Evolutionary conservation across 176 grass and related monocot species (phyloP).

Genomic region (Chrysopogon serrulatus): DNA sequence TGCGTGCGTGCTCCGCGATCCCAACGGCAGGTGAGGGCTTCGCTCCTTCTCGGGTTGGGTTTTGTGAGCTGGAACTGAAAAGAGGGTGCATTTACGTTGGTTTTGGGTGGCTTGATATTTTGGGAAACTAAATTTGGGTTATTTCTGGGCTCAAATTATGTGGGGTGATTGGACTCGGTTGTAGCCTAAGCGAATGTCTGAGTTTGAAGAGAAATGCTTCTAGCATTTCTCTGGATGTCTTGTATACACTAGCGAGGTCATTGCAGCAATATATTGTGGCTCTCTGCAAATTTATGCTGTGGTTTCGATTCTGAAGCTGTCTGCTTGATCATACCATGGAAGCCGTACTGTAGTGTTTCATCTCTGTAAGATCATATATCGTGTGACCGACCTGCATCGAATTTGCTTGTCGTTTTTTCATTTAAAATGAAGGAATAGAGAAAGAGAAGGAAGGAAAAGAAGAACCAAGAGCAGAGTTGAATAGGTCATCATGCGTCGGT

Average conservation of each 20-base stretch:
- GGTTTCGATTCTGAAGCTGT: not conserved
- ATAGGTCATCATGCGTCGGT: conserved; percentile 44
- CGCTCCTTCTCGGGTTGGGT: not conserved
- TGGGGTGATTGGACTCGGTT: no score
- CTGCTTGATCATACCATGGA: not conserved
- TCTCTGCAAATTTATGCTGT: not conserved
- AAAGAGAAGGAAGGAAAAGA: not conserved
- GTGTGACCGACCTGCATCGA: not conserved
- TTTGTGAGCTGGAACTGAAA: not conserved
- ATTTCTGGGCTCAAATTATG: not conserved
- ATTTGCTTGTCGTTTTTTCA: not conserved
- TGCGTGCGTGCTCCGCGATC: no score
- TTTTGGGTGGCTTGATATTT: not conserved
- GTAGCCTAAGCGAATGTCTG: not conserved
- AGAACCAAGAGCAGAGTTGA: not conserved
- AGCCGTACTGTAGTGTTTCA: not conserved
- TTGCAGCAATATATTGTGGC: not conserved
- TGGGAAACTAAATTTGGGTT: not conserved
- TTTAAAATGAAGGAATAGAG: not conserved
- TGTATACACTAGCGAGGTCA: not conserved
- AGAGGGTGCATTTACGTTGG: not conserved
- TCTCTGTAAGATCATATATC: not conserved
- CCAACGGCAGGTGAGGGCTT: not conserved
- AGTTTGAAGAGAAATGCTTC: not conserved
- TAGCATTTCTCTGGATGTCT: not conserved